Evolutionary conservation across 2,329 filamentous ascomycete genomes (phyloP), one percentile per base, ranked within the genome.

Genomic region (Aspergillus sp.): DNA sequence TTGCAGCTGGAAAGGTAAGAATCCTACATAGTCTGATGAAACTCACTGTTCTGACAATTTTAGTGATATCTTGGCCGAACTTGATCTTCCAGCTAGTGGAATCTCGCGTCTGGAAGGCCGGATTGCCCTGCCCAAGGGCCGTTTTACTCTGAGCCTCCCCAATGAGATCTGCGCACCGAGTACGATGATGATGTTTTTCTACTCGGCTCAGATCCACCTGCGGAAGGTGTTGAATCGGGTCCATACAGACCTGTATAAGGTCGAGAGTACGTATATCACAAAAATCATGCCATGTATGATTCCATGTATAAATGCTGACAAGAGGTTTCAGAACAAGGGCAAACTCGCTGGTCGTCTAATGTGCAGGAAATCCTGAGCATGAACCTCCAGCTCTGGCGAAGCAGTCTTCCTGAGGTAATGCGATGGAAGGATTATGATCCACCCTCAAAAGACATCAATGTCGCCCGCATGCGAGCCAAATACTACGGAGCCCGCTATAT

Each of bases 401-500:
- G 56, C n/a, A 66, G 70, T 8, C 67, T 81, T 4, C 75, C 76
- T 0, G 52, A 64, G 1, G 50, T 59, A 3, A 59, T 91, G 78
- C 67, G 68, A 46, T 87, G 85, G 73, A 63, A 77, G 2, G 85
- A 88, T 49, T 67, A 74, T 2, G 87, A 94, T 46, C 74, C 76
- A 4, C 88, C 88, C 1, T 79, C 89, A 0, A 65, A 61, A 0
- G 82, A 95, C 42, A 89, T 97, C 49, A 81, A 96, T 10, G 75
- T 81, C 8, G 91, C 91, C 30, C 81, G 93, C 26, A 74, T 97
- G 51, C 83, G 91, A 38, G 93, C 87, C 9, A 97, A 98, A 65
- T 97, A 93, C 66, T 97, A 91, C 74, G 93, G 93, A 19, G 90
- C 88, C 0, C 80, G 85, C 53, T 89, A 94, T 52, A 90, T 97